Conservation (phyloP, 768 basidiomycete genomes). For the Sporobolomyces phaffii region DNA sequence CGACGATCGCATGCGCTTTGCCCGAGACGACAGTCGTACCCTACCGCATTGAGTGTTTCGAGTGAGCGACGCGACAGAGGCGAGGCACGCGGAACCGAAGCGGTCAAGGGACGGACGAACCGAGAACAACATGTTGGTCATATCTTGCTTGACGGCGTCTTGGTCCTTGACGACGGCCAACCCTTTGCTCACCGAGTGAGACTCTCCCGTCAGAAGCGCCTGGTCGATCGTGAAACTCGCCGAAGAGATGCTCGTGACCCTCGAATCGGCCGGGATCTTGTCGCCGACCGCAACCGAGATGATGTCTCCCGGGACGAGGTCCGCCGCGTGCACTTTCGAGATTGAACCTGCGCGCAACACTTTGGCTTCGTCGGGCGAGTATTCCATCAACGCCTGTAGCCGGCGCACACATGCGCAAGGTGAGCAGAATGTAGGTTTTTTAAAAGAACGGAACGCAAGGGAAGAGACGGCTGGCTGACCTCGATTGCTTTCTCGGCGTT, state of each 20-base stretch:
- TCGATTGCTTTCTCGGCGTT: constrained; percentile 97
- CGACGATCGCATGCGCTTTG: constrained; percentile 76
- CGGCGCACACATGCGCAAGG: background rate
- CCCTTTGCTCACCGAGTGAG: constrained; percentile 77
- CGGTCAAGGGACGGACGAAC: constrained; percentile 52
- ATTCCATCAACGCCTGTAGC: constrained; percentile 82
- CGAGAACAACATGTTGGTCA: constrained; percentile 92
- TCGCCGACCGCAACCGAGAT: constrained; percentile 86
- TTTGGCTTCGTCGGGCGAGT: constrained; percentile 93
- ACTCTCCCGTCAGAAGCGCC: constrained; percentile 93
- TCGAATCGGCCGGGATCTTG: constrained; percentile 90
- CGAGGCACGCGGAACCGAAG: too few relatives aligned
- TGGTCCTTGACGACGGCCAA: constrained; percentile 61
- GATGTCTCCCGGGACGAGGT: constrained; percentile 91
- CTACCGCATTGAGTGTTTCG: constrained; percentile 47
- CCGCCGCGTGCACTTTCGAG: constrained; percentile 70
- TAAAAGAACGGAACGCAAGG: too few relatives aligned
- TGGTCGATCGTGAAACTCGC: constrained; percentile 93
- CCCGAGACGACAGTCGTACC: constrained; percentile 96
- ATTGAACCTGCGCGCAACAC: constrained; percentile 69
- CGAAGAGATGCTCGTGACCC: constrained; percentile 79
- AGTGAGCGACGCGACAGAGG: background rate
- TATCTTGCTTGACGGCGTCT: constrained; percentile 88
- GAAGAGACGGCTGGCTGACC: constrained; percentile 53
- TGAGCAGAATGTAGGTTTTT: background rate